These are phyloP conservation scores for Daedalea quercina DNA, from an alignment of 768 basidiomycete genomes.

Conservation along the genomic window DNA sequence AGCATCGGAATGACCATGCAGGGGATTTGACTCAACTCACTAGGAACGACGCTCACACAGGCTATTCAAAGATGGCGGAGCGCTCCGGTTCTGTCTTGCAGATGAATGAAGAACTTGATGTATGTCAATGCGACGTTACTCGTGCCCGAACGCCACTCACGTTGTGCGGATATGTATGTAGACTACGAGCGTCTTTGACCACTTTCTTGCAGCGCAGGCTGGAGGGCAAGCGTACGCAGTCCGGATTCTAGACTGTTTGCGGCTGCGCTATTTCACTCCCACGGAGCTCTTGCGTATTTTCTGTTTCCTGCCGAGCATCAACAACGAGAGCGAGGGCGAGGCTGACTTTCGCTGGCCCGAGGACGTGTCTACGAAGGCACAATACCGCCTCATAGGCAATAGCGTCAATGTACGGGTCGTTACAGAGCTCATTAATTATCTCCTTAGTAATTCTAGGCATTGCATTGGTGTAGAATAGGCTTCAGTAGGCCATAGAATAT, in stretches of 20 bases:
- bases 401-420: slow-evolving; percentile 78
- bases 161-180: slow-evolving; percentile 20
- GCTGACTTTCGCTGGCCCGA: slow-evolving; percentile 55
- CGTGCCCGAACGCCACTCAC: background rate
- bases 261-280: slow-evolving; percentile 71
- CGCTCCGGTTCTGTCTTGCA: slow-evolving; percentile 75
- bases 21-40: background rate
- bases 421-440: slow-evolving; percentile 48
- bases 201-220: slow-evolving; percentile 42
- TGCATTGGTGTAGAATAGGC: too few species aligned
- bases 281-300: slow-evolving; percentile 66
- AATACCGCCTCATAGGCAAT: slow-evolving; percentile 75
- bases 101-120: slow-evolving; percentile 59
- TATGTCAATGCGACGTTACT: slow-evolving; percentile 24
- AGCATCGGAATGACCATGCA: background rate
- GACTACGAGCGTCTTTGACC: slow-evolving; percentile 56
- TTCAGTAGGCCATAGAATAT: too few species aligned
- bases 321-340: background rate
- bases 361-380: slow-evolving; percentile 54
- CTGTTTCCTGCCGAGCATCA: slow-evolving; percentile 36
- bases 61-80: slow-evolving; percentile 73
- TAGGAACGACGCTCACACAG: slow-evolving; percentile 26
- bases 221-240: slow-evolving; percentile 37
- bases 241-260: slow-evolving; percentile 48
- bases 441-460: too few species aligned